These are phyloP conservation scores for Oidiodendron maius DNA, from an alignment of 495 filamentous ascomycete genomes.

Conservation along the genomic window DNA sequence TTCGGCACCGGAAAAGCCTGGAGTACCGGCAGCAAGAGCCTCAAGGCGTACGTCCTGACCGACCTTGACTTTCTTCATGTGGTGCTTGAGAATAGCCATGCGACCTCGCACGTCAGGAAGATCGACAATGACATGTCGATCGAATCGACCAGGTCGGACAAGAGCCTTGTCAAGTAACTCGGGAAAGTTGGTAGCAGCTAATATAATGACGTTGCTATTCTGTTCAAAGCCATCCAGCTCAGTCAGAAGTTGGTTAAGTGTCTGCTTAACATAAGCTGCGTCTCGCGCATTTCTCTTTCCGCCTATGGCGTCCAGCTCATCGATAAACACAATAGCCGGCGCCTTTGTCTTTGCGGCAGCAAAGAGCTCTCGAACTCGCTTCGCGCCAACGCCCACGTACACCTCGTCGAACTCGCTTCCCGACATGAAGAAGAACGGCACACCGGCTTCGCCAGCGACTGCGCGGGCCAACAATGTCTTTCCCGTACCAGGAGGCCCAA, in stretches of 20 bases:
- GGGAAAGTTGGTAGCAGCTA: conserved; percentile 94
- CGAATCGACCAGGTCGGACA: conserved; percentile 90
- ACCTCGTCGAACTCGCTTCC: conserved; percentile 98
- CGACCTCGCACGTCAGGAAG: conserved; percentile 94
- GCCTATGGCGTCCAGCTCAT: conserved; percentile 94
- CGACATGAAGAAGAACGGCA: conserved; percentile 99
- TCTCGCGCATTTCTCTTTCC: conserved; percentile 90
- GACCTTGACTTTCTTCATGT: conserved; percentile 80
- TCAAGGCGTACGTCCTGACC: conserved; percentile 73
- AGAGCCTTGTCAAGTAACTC: conserved; percentile 90
- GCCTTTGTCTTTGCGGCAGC: conserved; percentile 77
- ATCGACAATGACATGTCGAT: conserved; percentile 81
- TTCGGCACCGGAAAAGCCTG: conserved; percentile 91
- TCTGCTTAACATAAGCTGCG: conserved; percentile 94
- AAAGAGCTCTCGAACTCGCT: conserved; percentile 97
- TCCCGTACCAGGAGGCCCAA: conserved; percentile 94
- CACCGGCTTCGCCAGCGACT: conserved; percentile 93
- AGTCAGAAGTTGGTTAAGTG: conserved; percentile 94
- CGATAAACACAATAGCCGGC: conserved; percentile 96
- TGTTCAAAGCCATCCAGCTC: conserved; percentile 97
- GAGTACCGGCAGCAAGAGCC: conserved; percentile 76
- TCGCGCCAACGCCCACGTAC: conserved; percentile 95
- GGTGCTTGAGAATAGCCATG: conserved; percentile 84
- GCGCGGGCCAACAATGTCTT: conserved; percentile 97
- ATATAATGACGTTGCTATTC: conserved; percentile 86